Evolutionary conservation across 306 rosid species (phyloP).

Genomic region (Glycine tomentella): DNA sequence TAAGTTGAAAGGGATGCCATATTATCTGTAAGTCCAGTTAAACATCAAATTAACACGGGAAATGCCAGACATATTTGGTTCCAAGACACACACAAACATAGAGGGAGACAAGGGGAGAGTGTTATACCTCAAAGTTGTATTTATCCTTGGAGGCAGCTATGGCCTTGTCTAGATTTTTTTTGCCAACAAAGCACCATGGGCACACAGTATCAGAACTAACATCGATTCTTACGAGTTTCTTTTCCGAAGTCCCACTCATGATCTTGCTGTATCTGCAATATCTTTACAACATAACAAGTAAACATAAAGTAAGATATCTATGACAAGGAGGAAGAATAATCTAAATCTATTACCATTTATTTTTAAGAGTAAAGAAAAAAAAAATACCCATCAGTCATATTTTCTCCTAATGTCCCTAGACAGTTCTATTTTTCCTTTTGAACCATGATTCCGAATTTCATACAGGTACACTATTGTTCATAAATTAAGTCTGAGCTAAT

Average conservation of each 20-base stretch:
- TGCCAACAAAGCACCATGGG: constrained; percentile 95
- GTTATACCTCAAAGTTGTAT: constrained; percentile 73
- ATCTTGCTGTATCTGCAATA: constrained; percentile 51
- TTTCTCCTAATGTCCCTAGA: neutral
- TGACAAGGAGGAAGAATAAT: constrained; percentile 32
- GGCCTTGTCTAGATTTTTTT: constrained; percentile 84
- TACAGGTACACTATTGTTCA: neutral
- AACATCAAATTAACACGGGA: constrained; percentile 20
- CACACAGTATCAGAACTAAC: constrained; percentile 82
- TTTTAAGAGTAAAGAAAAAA: neutral
- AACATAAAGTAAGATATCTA: constrained; percentile 29
- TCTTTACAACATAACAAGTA: constrained; percentile 40
- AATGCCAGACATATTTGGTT: neutral
- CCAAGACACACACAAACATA: neutral
- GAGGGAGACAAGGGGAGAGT: neutral
- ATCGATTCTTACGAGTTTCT: constrained; percentile 73
- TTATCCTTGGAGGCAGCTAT: constrained; percentile 67
- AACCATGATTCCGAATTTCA: constrained; percentile 16
- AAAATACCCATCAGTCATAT: neutral
- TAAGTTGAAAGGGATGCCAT: constrained; percentile 91
- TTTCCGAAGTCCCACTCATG: constrained; percentile 67
- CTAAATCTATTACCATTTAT: neutral
- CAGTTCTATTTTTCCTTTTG: neutral
- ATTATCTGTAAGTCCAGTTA: constrained; percentile 59
- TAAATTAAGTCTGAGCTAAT: neutral